phyloP scores from a whole-genome alignment of 2,329 filamentous ascomycete genomes.

The Apiospora arundinis region DNA sequence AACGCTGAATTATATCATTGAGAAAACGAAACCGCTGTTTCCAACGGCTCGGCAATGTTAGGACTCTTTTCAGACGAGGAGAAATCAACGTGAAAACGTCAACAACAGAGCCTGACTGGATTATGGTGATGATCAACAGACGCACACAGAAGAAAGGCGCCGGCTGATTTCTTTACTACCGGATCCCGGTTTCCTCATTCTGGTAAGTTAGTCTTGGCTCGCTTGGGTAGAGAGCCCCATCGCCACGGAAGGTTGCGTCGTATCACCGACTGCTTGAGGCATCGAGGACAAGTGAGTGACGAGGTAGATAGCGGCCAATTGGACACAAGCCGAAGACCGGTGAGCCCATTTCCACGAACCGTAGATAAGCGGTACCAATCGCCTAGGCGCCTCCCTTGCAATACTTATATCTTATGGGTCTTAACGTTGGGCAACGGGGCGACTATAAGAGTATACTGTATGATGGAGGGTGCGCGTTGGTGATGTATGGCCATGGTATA shows the following conservation, averaged over 20 bases:
- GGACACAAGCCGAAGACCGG: slow-evolving; percentile 15
- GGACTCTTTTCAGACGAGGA: neutral
- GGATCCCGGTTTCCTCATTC: neutral
- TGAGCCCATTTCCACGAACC: slow-evolving; percentile 11
- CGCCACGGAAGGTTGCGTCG: neutral
- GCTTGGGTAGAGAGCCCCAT: neutral
- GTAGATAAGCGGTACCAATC: neutral
- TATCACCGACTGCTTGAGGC: neutral
- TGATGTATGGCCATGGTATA: neutral
- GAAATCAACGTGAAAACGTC: neutral
- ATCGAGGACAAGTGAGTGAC: neutral
- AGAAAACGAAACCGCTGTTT: neutral
- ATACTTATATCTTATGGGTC: neutral
- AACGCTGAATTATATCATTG: neutral
- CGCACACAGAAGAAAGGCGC: neutral
- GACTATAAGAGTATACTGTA: neutral
- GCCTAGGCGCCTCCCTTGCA: neutral
- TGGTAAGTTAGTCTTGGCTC: neutral
- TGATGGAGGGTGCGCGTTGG: neutral
- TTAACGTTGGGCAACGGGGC: neutral
- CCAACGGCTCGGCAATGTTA: neutral
- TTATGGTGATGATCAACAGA: neutral
- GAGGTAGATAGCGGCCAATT: slow-evolving; percentile 1
- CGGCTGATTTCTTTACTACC: neutral
- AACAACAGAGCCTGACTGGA: neutral